Base-by-base conservation (phyloP, 2,329 filamentous ascomycete species). In the Paradendryphiella salina region DNA sequence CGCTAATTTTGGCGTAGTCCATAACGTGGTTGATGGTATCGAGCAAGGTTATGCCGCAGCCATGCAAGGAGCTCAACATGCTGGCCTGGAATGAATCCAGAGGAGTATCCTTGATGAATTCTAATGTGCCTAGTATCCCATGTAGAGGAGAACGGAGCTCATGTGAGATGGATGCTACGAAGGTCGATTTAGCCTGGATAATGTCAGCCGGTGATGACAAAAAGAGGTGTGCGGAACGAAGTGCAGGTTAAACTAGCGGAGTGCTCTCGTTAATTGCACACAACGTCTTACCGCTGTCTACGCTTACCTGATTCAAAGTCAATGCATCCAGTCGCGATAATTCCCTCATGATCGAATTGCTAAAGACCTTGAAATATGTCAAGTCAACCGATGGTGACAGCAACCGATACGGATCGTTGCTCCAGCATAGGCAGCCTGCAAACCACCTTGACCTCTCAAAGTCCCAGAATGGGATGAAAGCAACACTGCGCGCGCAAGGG, bases 301-400 rank as follows among this genome's bases (percentile, higher is more conserved):
- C 34, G 21, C 46, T 8, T 46, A 64, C 62, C 44, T 70, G 62
- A 10, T 65, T 64, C 13, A 66, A 60, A 23, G 77, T 77, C 29
- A 79, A 67, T 0, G 79, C 80, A 50, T 83, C 79, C 38, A 82
- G 53, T 1, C 79, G 74, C 0, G 79, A 76, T 0, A 85, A 71
- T 45, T 86, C 82, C 0, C 80, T 76, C 75, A 84, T 83, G 13
- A 82, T 79, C 0, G 79, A 77, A 45, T 80, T 78, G 18, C 70
- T 66, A 44, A 74, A 73, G 0, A 72, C 58, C 29, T 66, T 70
- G 46, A 73, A 67, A n/a, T 69, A 73, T 1, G 59, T 44, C 4
- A 74, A 51, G 37, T 74, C 70, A 18, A 65, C 58, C 3, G 59
- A 60, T 1, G 59, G 37, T 0, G 65, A 69, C 3, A 73, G 57